Evolutionary conservation across 75 land plant genomes (phyloP).

Genomic region (Sequoia sempervirens): DNA sequence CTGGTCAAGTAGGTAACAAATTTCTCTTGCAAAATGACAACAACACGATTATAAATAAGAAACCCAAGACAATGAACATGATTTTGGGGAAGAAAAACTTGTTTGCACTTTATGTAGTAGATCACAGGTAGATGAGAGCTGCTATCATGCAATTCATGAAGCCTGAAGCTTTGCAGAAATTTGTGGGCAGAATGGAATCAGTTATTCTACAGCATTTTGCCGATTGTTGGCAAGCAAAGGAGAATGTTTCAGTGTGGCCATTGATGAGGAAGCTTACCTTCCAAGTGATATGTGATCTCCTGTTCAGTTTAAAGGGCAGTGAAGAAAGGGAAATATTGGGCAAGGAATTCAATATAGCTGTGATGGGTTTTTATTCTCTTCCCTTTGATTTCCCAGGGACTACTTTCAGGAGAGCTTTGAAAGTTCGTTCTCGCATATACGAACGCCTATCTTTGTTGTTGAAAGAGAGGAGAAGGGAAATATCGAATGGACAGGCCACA

Average conservation of each 20-base stretch:
- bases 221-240: background rate
- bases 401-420: background rate
- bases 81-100: background rate
- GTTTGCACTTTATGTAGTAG: slow-evolving; percentile 5
- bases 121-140: slow-evolving; percentile 13
- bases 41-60: background rate
- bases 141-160: slow-evolving; percentile 19
- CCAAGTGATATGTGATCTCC: slow-evolving; percentile 17
- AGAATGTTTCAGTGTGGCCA: slow-evolving; percentile 10
- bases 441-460: background rate
- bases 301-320: slow-evolving; percentile 19
- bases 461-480: too few species aligned
- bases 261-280: slow-evolving; percentile 34
- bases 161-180: slow-evolving; percentile 23
- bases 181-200: slow-evolving; percentile 1
- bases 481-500: too few species aligned
- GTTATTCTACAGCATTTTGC: slow-evolving; percentile 2
- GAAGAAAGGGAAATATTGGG: slow-evolving; percentile 11
- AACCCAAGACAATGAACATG: background rate
- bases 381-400: slow-evolving; percentile 20
- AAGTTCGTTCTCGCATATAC: slow-evolving; percentile 6
- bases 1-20: background rate
- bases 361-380: slow-evolving; percentile 11
- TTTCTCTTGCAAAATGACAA: background rate
- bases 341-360: slow-evolving; percentile 10